Percentiles rank a stretch among this genome's conserved stretches.
Conservation (phyloP, 164 flowering plant genomes). For the Nymphaea thermarum region DNA sequence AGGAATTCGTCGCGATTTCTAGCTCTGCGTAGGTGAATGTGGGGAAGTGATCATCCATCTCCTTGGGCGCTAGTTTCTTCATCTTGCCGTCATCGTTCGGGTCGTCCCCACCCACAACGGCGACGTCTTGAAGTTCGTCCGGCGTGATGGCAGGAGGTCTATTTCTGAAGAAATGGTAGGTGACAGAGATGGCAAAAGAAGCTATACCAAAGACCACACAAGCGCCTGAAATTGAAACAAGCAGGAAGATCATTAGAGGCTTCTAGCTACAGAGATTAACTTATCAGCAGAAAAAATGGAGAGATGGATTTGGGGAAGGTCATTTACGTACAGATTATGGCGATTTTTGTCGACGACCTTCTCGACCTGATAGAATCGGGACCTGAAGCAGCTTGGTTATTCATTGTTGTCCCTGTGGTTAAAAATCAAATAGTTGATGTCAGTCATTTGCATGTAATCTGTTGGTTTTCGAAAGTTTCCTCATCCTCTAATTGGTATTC, state of each 20-base stretch:
- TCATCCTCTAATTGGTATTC: too few species aligned
- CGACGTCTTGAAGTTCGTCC: background rate
- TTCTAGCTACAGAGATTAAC: background rate
- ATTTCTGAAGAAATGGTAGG: background rate
- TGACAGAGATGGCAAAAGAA: background rate
- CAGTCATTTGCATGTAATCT: too few species aligned
- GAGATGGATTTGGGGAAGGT: background rate
- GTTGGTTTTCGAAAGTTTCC: too few species aligned
- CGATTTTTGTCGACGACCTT: background rate
- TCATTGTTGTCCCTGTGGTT: too few species aligned
- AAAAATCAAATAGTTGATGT: too few species aligned
- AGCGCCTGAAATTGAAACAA: background rate
- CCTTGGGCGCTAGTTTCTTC: background rate
- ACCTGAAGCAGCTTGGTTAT: background rate
- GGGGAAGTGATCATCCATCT: slow-evolving; percentile 15
- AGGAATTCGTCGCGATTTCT: slow-evolving; percentile 48
- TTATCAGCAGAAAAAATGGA: background rate
- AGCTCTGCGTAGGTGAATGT: slow-evolving; percentile 83
- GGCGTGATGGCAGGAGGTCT: background rate
- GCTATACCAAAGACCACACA: background rate
- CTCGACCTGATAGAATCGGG: background rate
- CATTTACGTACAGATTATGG: background rate
- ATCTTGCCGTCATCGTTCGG: background rate
- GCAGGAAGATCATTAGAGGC: background rate
- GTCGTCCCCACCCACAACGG: background rate